A percentile compares a stretch with the other conserved stretches of the same genome.
Conservation (phyloP, 2,329 filamentous ascomycete species). For the Fusarium graminum region DNA sequence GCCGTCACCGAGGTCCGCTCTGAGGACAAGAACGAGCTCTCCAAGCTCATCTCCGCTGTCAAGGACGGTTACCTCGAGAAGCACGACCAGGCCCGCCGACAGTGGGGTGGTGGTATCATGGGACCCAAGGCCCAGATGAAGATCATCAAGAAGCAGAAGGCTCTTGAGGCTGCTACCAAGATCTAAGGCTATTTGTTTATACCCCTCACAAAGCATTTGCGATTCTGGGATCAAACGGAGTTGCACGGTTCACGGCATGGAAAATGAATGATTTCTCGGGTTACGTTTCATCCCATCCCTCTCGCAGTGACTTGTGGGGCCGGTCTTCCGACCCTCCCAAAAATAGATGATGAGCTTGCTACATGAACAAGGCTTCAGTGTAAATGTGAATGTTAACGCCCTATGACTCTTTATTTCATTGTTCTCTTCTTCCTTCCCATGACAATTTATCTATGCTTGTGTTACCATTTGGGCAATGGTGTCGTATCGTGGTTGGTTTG, state of each 20-base stretch:
- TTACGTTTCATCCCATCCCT: slow-evolving; percentile 51
- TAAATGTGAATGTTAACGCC: slow-evolving; percentile 17
- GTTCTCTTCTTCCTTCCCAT: too few relatives aligned
- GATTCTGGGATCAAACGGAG: slow-evolving; percentile 57
- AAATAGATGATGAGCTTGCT: slow-evolving; percentile 56
- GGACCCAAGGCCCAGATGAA: slow-evolving; percentile 88
- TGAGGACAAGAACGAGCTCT: slow-evolving; percentile 98
- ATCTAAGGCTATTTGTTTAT: slow-evolving; percentile 74
- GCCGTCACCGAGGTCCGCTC: slow-evolving; percentile 96
- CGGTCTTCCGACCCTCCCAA: slow-evolving; percentile 52
- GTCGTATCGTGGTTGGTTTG: background rate
- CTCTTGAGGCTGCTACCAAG: slow-evolving; percentile 94
- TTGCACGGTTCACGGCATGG: slow-evolving; percentile 59
- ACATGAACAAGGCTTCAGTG: slow-evolving; percentile 41
- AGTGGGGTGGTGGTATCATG: slow-evolving; percentile 99
- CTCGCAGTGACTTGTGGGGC: slow-evolving; percentile 49
- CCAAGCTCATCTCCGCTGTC: slow-evolving; percentile 95
- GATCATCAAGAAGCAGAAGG: slow-evolving; percentile 91
- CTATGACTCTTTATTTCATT: background rate
- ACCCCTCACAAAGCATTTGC: slow-evolving; percentile 57
- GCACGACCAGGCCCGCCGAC: slow-evolving; percentile 89
- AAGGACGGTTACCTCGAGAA: slow-evolving; percentile 99
- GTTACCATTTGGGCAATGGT: background rate
- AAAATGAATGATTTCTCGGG: slow-evolving; percentile 59
- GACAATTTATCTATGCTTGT: too few relatives aligned